Evolutionary conservation across 2,329 filamentous ascomycete species (phyloP), one percentile per base, ranked within the genome.

Genomic region (Phoma sp.): DNA sequence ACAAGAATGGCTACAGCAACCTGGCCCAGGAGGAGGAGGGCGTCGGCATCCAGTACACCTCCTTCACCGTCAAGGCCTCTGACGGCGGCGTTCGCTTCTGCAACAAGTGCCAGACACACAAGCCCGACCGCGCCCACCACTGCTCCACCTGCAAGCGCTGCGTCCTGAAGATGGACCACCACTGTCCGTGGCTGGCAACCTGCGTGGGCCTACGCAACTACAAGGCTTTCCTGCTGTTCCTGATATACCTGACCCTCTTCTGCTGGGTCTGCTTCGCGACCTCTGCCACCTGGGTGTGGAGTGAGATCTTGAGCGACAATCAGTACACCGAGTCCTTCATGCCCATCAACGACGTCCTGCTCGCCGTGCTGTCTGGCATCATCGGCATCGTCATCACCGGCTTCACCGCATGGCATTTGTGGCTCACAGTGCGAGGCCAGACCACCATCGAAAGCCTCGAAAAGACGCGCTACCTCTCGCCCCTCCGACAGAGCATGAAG

Each of bases 121-220:
- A 99, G 79, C 95, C 95, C 37, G 95, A 99, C 77, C 90, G 95
- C 57, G 87, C 93, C 29, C 95, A 99, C 75, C 95, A 99, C 79
- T 99, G 95, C 82, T 96, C 91, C 9, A 96, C 92, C 4, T 99
- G 95, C 78, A 86, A 89, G 64, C 89, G 89, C 69, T 99, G 95
- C 74, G 93, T 99, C 24, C 82, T 99, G 74, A 99, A 99, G 81
- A 99, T 99, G 95, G 95, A 99, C 73, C 95, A 99, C 75, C 95
- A 99, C 78, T 99, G 95, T 74, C 95, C 95, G 13, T 99, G 95
- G 95, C 83, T 99, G 44, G 93, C 95, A 25, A 96, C 91, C 4
- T 99, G 95, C 75, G 90, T 99, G 55, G 95, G 95, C 18, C 80
- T 99, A 60, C 86, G 86, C 70, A 99, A 99, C 77, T 96, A 97